Evolutionary conservation across 306 rosid genomes (phyloP).

Genomic region (Erythrophleum fordii): DNA sequence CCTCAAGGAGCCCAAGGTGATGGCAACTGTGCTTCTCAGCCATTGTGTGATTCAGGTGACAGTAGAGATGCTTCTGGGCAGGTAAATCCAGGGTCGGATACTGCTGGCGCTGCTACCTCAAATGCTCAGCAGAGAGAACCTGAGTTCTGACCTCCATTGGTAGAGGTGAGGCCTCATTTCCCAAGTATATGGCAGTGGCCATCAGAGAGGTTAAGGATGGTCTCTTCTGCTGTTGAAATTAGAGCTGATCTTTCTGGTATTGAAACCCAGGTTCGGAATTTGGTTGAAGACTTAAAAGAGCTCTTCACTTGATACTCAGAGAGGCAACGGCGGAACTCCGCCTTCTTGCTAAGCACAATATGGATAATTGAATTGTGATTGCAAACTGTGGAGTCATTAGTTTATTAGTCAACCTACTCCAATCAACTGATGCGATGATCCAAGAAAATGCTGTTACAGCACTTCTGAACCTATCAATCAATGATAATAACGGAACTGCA

Average conservation of each 20-base stretch:
- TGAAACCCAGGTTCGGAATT: constrained; percentile 62
- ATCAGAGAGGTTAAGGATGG: constrained; percentile 53
- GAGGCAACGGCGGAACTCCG: constrained; percentile 73
- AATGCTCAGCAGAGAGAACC: constrained; percentile 46
- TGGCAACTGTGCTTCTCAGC: constrained; percentile 38
- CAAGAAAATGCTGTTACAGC: constrained; percentile 89
- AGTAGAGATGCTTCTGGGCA: constrained; percentile 62
- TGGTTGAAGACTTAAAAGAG: constrained; percentile 62
- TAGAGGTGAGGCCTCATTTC: constrained; percentile 47
- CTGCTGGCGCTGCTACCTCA: constrained; percentile 26
- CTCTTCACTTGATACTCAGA: constrained; percentile 56
- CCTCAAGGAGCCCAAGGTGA: constrained; percentile 51
- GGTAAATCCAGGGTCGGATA: constrained; percentile 48
- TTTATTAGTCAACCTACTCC: constrained; percentile 66
- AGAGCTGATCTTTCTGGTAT: constrained; percentile 56
- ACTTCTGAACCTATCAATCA: constrained; percentile 82
- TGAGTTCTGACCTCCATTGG: constrained; percentile 45
- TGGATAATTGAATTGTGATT: constrained; percentile 78
- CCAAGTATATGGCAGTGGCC: constrained; percentile 52
- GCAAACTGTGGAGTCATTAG: constrained; percentile 68
- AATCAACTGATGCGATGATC: constrained; percentile 55
- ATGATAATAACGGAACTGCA: constrained; percentile 66
- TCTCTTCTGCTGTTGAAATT: constrained; percentile 46
- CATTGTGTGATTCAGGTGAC: constrained; percentile 46
- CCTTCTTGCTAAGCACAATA: constrained; percentile 68